Base-by-base conservation (phyloP, 1,139 yeast genomes). In the Pichia sp. region DNA sequence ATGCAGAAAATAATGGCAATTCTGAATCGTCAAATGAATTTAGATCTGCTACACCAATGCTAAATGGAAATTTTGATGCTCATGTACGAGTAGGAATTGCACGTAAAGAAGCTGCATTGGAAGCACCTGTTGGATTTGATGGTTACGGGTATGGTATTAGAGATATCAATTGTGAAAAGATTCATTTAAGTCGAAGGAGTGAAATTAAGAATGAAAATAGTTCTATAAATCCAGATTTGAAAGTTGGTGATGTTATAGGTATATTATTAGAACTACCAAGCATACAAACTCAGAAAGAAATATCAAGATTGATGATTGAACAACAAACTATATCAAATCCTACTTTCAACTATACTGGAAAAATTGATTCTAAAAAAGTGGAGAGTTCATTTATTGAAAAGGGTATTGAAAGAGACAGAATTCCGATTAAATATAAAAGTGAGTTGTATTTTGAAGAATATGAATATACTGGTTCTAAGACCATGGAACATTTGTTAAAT, bases 41-140 rank as follows among this genome's bases (percentile, higher is more conserved):
- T 23, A 35, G 49, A 25, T 44, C 50, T n/a, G 40, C 31, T 3
- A 44, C 50, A n/a, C 50, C 50, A 9, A 32, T 20, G 35, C 16
- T 26, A 16, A 30, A 4, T 9, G 32, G 26, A 9, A 43, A 36
- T 11, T 23, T 33, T 8, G 26, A 39, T 11, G 32, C 51, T 1
- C 52, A 90, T 61, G 90, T 90, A 1, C 65, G 98, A 32, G 60
- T 90, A 26, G 99, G 99, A 0, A 57, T 90, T 38, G 83, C 83
- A 0, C 68, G 97, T 46, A 72, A 87, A 52, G 98, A 92, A 59
- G 95, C 96, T 1, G 78, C 89, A 44, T 65, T 90, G 41, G 97
- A 92, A 54, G 96, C 96, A 0, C 98, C 99, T 0, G 92, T 90
- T 9, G 99, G 99, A 4, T 87, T 78, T 58, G 97, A 92, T 63